Evolutionary conservation across 2,329 filamentous ascomycete genomes (phyloP), one percentile per base, ranked within the genome.

Genomic region (Talaromyces marneffei): DNA sequence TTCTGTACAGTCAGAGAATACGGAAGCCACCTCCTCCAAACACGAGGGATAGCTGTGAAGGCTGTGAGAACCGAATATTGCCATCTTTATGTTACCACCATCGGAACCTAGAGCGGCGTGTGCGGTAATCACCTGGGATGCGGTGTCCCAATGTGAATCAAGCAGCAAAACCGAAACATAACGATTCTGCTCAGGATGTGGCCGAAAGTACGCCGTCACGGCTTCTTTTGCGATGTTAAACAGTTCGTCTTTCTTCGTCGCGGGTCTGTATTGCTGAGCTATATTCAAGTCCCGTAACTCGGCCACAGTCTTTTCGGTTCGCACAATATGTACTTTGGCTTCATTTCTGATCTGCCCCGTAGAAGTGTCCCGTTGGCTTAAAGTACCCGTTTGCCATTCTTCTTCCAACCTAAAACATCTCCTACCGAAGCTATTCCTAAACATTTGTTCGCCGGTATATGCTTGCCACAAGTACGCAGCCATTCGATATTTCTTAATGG

Each of bases 381-480:
- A 82, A 1, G 90, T 90, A 7, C 92, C 92, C 2, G 86, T 85
- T 63, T 90, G 90, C 94, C 94, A 97, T 72, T 96, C 90, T 74
- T 99, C 94, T 68, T 97, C 94, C 65, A 96, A 92, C 46, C 92
- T 84, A 74, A 97, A 97, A 58, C 85, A 87, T 61, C 93, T 86
- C 62, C 93, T 85, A 9, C 92, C 92, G 66, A 97, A 85, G 63
- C 88, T 90, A 72, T 96, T 90, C 65, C 91, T 87, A 73, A 86
- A 89, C 93, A 97, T 97, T 73, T 97, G 92, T 74, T 99, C 94
- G 6, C 91, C 91, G 0, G 93, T 97, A 70, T 96, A 97, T 7
- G 92, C 91, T 73, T 99, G 94, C 92, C 94, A 97, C 14, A 97
- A 81, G 72, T 97, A 97, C 25, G 91, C 93, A 18, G 92, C 89